Evolutionary conservation across 352 stramenopile species (phyloP).

Genomic region (Phytophthora pluvialis): DNA sequence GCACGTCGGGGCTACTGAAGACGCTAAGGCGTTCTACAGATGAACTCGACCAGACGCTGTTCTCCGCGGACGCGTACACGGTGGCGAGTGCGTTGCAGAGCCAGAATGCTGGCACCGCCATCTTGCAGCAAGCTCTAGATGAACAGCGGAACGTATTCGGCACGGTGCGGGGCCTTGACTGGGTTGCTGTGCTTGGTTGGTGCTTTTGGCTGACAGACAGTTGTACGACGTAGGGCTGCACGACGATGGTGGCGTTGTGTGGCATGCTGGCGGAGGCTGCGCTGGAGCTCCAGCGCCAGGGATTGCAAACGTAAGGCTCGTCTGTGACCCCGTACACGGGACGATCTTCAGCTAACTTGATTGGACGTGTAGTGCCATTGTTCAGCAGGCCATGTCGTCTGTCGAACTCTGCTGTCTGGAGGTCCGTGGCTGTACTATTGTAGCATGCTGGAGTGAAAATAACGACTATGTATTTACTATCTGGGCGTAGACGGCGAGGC

Average conservation of each 20-base stretch:
- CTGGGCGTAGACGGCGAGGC: conserved; percentile 21
- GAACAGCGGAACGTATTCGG: conserved; percentile 24
- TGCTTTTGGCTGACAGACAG: conserved; percentile 1
- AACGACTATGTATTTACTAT: neutral
- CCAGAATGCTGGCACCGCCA: conserved; percentile 31
- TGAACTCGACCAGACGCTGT: conserved; percentile 28
- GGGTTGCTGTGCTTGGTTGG: neutral
- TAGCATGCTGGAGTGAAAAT: neutral
- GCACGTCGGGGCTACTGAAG: neutral
- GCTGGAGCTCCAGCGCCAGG: conserved; percentile 21
- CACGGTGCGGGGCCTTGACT: conserved; percentile 16
- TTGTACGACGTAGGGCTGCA: conserved; percentile 24
- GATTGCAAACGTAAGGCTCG: conserved; percentile 17
- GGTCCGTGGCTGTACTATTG: neutral
- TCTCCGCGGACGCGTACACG: conserved; percentile 29
- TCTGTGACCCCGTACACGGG: too few species aligned
- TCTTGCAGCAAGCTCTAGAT: conserved; percentile 36
- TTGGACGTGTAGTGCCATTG: conserved; percentile 11
- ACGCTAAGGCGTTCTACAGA: conserved; percentile 9
- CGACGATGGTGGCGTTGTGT: conserved; percentile 29
- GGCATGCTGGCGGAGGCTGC: conserved; percentile 25
- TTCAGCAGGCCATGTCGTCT: conserved; percentile 23
- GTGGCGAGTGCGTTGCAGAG: conserved; percentile 32
- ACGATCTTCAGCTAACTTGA: too few species aligned
- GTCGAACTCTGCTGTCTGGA: conserved; percentile 19